Evolutionary conservation across 78 protist species (phyloP), one percentile per base, ranked within the genome.

Genomic region (Dictyostelium capitatum): DNA sequence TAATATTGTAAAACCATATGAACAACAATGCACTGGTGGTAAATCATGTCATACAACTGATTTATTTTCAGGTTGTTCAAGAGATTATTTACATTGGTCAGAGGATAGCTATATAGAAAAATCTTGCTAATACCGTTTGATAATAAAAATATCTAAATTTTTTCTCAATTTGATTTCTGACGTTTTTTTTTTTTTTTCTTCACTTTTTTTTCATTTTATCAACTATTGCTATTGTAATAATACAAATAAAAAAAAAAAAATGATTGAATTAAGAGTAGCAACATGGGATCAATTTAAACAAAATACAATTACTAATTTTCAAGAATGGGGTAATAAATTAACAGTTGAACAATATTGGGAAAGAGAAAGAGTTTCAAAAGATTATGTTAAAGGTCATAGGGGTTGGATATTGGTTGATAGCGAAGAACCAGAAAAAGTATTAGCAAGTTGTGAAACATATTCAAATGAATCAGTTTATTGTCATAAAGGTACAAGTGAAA

Each of bases 391-490:
- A 0, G 82, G 82, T 30, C 93, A 87, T 50, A 56, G 93, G 32
- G 57, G 67, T 20, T 87, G 93, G 93, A 12, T n/a, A 19, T 77
- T 87, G 25, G 65, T 59, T 10, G 28, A 32, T 25, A 75, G 53
- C 2, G 74, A 50, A 54, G n/a, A 11, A 48, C 48, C 12, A 14
- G 70, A 62, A 37, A 28, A 28, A 23, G 50, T 50, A 48, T 64
- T 84, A 15, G 83, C 93, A 77, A 64, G 80, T 11, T 87, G 93
- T 77, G 93, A 87, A 57, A 77, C 93, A 1, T 87, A 64, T 87
- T 41, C 78, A 12, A 23, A 87, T 4, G 43, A 56, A 8, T 74
- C 93, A 30, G 20, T 50, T 2, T 87, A 87, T 87, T 56, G 83
- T 46, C 28, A 37, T 3, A 30, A 53, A 15, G 84, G 73, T 4